Evolutionary conservation across 148 eudicot genomes (phyloP), one percentile per base, ranked within the genome.

Genomic region (Salicornia ramosissima): DNA sequence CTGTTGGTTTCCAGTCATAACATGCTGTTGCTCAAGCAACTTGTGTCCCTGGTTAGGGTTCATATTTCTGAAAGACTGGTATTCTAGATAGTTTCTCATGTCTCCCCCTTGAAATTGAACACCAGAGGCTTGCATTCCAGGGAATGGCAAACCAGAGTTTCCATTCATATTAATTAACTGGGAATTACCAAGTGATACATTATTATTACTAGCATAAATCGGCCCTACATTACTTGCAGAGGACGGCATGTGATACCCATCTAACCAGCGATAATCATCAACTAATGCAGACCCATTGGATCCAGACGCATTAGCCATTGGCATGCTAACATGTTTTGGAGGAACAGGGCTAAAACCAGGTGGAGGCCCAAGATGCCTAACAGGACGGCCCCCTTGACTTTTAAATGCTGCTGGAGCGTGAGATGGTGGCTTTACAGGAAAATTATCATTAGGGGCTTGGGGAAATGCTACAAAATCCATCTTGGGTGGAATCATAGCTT

Each of bases 321-420:
- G 82, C 74, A 61, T 74, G 72, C 64, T 73, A 24, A 77, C 68
- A 53, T 64, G 76, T 71, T 77, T 86, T 14, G 84, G 66, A 58
- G 83, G 88, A 75, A 82, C 86, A 64, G 76, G 68, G 52, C 61
- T 74, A 79, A 86, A 86, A 67, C 90, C 90, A 49, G 90, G 90
- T 36, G 90, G 90, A 31, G 90, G 90, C 25, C 90, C 90, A 64
- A 78, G 79, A 79, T 86, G 90, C 76, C 90, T 82, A 58, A 80
- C 78, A 64, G 88, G 87, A 61, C 86, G 85, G 49, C 60, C 66
- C 34, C 42, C 77, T 71, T 78, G 82, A 77, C 77, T 67, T 79
- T 68, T 86, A 65, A 70, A 80, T 67, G 80, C 71, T 54, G 75
- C 74, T 52, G 84, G 62, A 34, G 74, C 7, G 11, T 53, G 65